phyloP scores from a whole-genome alignment of 371 early-diverging fungal genomes.

The Dinochytrium kinnereticum region DNA sequence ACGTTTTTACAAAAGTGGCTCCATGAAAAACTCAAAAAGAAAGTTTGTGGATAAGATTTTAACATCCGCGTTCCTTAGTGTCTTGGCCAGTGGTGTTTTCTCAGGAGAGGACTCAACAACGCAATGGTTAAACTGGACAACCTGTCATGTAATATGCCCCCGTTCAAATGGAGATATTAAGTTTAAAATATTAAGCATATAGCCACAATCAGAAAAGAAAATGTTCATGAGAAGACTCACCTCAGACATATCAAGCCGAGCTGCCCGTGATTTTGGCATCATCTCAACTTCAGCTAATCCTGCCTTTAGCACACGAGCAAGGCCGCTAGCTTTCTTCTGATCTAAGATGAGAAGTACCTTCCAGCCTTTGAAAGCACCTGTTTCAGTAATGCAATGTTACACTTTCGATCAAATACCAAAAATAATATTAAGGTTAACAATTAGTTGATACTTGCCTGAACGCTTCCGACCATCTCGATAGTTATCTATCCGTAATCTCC shows the following conservation, averaged over 20 bases:
- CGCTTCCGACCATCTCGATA: neutral
- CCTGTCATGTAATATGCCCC: no score
- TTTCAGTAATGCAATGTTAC: no score
- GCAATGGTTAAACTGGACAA: neutral
- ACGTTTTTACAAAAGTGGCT: neutral
- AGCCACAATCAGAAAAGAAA: no score
- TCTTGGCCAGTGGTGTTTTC: neutral
- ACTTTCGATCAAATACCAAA: no score
- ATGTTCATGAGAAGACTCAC: neutral
- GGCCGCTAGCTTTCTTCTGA: neutral
- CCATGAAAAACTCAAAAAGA: neutral
- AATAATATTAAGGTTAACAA: no score
- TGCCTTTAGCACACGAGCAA: conserved; percentile 18
- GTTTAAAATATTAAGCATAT: no score
- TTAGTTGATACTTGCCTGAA: neutral
- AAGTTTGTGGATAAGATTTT: neutral
- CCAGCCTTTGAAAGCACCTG: conserved; percentile 21
- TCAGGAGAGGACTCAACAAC: neutral
- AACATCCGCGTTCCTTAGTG: neutral
- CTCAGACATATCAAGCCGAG: neutral
- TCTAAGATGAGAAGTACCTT: conserved; percentile 16
- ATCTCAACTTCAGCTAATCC: conserved; percentile 11
- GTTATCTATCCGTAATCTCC: neutral
- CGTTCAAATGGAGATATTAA: no score
- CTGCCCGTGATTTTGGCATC: neutral